Evolutionary conservation across 805 yeast species (phyloP).

Genomic region (Metschnikowia proteae): DNA sequence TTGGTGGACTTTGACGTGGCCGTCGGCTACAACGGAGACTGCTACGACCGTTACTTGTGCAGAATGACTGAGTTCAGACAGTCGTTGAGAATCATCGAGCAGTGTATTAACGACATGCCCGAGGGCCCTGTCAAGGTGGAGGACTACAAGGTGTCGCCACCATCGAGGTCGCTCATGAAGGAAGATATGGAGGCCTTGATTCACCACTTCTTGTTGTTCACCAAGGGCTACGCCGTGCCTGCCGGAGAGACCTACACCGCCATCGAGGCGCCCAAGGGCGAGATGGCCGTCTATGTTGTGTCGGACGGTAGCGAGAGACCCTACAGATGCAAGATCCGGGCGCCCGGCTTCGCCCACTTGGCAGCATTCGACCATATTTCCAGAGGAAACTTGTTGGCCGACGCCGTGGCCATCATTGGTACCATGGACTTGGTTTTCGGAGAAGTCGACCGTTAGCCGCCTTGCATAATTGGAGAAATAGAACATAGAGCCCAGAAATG

Average conservation of each 20-base stretch:
- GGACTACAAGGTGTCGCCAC: conserved; percentile 81
- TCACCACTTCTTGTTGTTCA: conserved; percentile 82
- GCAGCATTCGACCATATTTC: conserved; percentile 85
- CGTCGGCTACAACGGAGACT: conserved; percentile 84
- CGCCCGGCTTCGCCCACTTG: conserved; percentile 91
- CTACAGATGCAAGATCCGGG: conserved; percentile 86
- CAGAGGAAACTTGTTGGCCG: conserved; percentile 84
- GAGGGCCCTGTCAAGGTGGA: conserved; percentile 89
- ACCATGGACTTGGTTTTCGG: conserved; percentile 95
- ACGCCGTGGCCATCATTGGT: conserved; percentile 90
- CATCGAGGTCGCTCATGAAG: conserved; percentile 78
- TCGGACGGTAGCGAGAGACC: conserved; percentile 90
- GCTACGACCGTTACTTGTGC: conserved; percentile 83
- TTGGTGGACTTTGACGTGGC: conserved; percentile 82
- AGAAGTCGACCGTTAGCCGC: conserved; percentile 77
- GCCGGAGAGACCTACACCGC: conserved; percentile 89
- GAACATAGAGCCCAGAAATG: not conserved
- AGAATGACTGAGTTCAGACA: conserved; percentile 94
- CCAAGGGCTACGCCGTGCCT: conserved; percentile 87
- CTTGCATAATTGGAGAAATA: not conserved
- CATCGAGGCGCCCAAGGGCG: conserved; percentile 94
- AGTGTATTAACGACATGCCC: conserved; percentile 88
- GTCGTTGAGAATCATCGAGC: conserved; percentile 82
- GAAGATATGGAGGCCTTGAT: conserved; percentile 90
- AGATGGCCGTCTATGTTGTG: conserved; percentile 86